A percentile compares a stretch with the other conserved stretches of the same genome.
Conservation (phyloP, 1,139 yeast species). For the Kodamaea plutei region DNA sequence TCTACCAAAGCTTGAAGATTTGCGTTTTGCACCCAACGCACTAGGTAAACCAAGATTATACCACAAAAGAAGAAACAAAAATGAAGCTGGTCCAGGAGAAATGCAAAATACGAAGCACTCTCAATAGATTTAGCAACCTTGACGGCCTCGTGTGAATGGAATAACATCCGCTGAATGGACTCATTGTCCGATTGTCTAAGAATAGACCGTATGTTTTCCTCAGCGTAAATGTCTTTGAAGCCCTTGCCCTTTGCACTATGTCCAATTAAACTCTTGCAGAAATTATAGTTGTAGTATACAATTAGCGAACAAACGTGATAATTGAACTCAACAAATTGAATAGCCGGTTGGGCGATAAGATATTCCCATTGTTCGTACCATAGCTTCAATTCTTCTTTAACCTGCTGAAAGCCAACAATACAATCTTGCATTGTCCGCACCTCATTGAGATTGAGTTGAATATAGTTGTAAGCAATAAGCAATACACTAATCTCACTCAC, state of each 20-base stretch:
- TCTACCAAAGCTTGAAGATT: too few species aligned
- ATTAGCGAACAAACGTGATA: constrained; percentile 62
- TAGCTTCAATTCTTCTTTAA: constrained; percentile 35
- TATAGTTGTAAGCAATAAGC: constrained; percentile 56
- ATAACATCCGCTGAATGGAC: constrained; percentile 22
- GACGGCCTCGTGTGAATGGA: constrained; percentile 42
- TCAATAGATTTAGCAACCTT: constrained; percentile 38
- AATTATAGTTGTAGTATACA: constrained; percentile 36
- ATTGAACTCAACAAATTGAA: constrained; percentile 74
- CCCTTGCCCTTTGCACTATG: not conserved
- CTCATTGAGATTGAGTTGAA: constrained; percentile 39
- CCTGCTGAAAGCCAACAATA: constrained; percentile 20
- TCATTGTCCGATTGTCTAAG: constrained; percentile 19
- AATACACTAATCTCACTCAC: constrained; percentile 73
- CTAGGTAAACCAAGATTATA: constrained; percentile 35
- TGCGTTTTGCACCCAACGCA: constrained; percentile 11
- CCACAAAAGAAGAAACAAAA: constrained; percentile 53
- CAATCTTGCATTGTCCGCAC: constrained; percentile 20
- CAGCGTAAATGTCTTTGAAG: constrained; percentile 16
- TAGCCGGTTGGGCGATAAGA: constrained; percentile 65
- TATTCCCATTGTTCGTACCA: constrained; percentile 77
- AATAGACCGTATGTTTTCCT: constrained; percentile 23
- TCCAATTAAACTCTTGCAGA: constrained; percentile 6
- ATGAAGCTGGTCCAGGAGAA: constrained; percentile 65
- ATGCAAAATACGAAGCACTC: constrained; percentile 62